Evolutionary conservation across 2,329 filamentous ascomycete species (phyloP), one percentile per base, ranked within the genome.

Genomic region (Cadophora luteo-olivacea): DNA sequence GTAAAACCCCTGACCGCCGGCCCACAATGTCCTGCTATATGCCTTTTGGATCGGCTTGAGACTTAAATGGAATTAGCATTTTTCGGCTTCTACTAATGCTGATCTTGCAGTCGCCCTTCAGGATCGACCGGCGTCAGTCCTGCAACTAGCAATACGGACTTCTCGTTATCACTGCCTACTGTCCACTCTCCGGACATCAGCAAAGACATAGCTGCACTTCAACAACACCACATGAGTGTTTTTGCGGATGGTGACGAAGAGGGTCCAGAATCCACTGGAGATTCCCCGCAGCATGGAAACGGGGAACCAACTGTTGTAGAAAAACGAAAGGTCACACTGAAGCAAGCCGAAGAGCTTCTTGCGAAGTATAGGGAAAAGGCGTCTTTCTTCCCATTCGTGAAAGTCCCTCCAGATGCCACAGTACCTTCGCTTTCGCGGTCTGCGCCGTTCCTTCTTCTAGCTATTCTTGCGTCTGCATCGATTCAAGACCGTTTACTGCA

Each of bases 391-490:
- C 76, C 75, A 7, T 78, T 77, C 48, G 74, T 78, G 6, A 49
- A 71, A 11, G 64, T 78, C 8, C 64, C 73, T 0, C 38, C 54
- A 24, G 67, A 72, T 25, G 66, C 72, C 24, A 76, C 73, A 14
- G 69, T 77, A 16, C 70, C 69, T 41, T 72, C 68, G 1, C 61
- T 78, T 1, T 72, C 76, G 4, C 71, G 72, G 33, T 72, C 57
- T 1, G 72, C 72, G 4, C 76, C 76, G 4, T 78, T 78, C 51
- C 61, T 77, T 29, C 70, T 78, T 1, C 52, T 78, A 6, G 72
- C 75, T 3, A 71, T 78, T 19, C 69, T 78, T 19, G 75, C 75
- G 1, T 70, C 72, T 12, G 72, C 75, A 5, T 72, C 74, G 0
- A 72, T 72, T 16, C 57, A 51, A 65, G 68, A 76, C 57, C 68